Conservation (phyloP, 805 yeast species). For the Myxozyma sirexii region DNA sequence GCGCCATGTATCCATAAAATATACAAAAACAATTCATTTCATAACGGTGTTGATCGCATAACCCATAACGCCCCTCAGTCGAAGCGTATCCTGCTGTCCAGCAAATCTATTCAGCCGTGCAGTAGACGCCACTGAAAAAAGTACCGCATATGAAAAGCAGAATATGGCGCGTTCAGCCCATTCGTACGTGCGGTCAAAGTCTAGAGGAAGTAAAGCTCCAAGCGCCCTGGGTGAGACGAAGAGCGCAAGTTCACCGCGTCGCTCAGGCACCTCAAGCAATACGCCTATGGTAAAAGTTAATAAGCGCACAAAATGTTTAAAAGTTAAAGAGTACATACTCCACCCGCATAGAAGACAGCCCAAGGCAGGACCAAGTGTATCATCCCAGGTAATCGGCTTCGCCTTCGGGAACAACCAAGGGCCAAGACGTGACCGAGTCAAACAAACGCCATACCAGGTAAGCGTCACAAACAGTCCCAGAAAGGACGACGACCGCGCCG, state of each 20-base stretch:
- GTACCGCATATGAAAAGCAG: conserved; percentile 14
- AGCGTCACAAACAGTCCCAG: conserved; percentile 49
- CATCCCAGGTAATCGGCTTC: conserved; percentile 46
- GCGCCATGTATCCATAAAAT: background rate
- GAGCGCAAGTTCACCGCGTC: conserved; percentile 53
- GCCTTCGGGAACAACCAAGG: conserved; percentile 47
- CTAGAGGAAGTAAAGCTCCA: conserved; percentile 20
- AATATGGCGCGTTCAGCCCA: conserved; percentile 15
- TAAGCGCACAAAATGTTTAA: background rate
- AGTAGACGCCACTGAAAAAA: conserved; percentile 10
- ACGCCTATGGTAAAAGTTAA: conserved; percentile 15
- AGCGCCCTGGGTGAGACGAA: conserved; percentile 41
- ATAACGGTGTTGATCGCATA: conserved; percentile 17
- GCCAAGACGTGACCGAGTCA: conserved; percentile 47
- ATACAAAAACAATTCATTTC: background rate
- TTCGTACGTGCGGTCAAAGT: conserved; percentile 11
- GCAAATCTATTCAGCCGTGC: background rate
- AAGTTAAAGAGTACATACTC: conserved; percentile 43
- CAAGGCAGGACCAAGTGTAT: conserved; percentile 46
- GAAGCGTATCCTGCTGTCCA: background rate
- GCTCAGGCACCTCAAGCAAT: conserved; percentile 43
- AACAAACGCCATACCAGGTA: conserved; percentile 54
- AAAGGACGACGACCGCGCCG: conserved; percentile 50
- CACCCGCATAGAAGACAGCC: conserved; percentile 51
- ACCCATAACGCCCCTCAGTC: conserved; percentile 19